Conservation (phyloP, 371 early-diverging fungal genomes). For the Nematocida ausubeli region DNA sequence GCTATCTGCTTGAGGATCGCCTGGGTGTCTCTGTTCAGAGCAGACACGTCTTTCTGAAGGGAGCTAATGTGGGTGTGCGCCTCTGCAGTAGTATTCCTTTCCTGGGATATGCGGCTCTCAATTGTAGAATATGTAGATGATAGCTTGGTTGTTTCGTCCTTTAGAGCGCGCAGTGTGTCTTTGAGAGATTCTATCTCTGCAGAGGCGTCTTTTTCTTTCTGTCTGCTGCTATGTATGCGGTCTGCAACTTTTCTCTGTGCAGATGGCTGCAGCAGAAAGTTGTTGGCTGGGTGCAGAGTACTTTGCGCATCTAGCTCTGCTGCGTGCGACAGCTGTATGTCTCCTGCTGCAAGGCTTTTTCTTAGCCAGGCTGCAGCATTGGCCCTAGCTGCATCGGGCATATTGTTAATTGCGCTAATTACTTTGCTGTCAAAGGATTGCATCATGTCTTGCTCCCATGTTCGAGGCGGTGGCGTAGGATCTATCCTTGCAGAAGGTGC, state of each 20-base stretch:
- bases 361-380: not conserved
- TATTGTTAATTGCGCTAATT: not conserved
- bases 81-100: not conserved
- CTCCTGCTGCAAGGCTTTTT: not conserved
- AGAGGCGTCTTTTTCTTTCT: not conserved
- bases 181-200: not conserved
- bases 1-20: not conserved
- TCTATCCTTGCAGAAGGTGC: not conserved
- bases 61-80: not conserved
- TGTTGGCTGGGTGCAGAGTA: not conserved
- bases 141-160: not conserved
- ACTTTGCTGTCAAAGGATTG: not conserved
- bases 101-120: not conserved
- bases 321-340: not conserved
- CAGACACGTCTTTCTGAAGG: not conserved
- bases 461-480: not conserved
- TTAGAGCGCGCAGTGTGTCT: not conserved
- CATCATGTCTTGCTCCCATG: not conserved
- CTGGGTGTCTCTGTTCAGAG: not conserved
- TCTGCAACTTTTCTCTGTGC: not conserved
- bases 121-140: not conserved
- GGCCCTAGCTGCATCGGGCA: not conserved
- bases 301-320: not conserved
- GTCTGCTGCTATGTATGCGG: not conserved
- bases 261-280: not conserved